Conservation (phyloP, 129 eudicot genomes). For the Kitagawia praeruptora region DNA sequence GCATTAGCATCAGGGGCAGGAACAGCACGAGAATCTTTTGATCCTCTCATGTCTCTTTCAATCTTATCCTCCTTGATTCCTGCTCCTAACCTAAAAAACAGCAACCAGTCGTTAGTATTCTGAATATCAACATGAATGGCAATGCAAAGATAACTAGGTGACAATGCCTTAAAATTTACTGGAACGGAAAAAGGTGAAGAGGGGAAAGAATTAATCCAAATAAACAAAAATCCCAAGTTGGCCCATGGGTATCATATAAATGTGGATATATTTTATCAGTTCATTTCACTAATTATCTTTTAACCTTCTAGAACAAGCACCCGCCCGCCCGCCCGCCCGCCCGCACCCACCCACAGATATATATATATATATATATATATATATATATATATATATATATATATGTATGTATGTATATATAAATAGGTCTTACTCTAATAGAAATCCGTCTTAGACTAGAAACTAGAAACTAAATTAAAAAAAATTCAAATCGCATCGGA, state of each 20-base stretch:
- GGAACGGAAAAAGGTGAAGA: not conserved
- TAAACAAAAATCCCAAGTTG: not conserved
- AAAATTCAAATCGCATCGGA: no score
- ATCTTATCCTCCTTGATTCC: conserved; percentile 30
- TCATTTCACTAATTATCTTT: not conserved
- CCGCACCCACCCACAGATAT: no score
- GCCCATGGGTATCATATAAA: not conserved
- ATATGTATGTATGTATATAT: no score
- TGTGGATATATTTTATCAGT: not conserved
- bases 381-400: no score
- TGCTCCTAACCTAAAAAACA: conserved; percentile 44
- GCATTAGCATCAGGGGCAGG: conserved; percentile 60
- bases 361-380: no score
- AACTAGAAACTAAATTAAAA: no score
- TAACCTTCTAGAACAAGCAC: not conserved
- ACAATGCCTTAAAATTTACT: not conserved
- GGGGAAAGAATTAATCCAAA: not conserved
- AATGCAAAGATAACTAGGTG: not conserved
- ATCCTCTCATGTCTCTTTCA: conserved; percentile 34
- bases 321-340: no score
- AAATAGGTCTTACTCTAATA: no score
- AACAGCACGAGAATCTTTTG: conserved; percentile 36
- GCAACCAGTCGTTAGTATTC: not conserved
- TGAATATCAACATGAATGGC: not conserved
- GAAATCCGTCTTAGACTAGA: no score